These are phyloP conservation scores for Picea sitchensis DNA, from an alignment of 75 land plant species.

Conservation along the genomic window DNA sequence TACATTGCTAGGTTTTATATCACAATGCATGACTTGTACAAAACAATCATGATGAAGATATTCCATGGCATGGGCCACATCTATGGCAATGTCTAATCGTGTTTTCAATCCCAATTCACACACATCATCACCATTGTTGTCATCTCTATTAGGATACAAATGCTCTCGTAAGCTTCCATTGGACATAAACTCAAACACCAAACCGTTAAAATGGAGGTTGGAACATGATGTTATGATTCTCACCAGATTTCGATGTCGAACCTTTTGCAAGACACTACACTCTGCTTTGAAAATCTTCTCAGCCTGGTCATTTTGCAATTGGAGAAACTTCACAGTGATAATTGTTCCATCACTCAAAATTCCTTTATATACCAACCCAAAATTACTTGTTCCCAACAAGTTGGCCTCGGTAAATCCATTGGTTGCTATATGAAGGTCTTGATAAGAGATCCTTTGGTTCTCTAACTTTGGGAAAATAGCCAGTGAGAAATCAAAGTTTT, in stretches of 20 bases:
- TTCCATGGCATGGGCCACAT: slow-evolving; percentile 30
- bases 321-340: neutral
- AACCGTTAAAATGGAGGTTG: neutral
- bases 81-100: slow-evolving; percentile 29
- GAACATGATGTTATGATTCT: neutral
- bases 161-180: slow-evolving; percentile 2
- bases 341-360: neutral
- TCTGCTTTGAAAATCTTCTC: neutral
- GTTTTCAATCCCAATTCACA: neutral
- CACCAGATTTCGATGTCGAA: slow-evolving; percentile 7
- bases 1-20: slow-evolving; percentile 8
- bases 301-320: neutral
- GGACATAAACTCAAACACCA: neutral
- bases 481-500: neutral
- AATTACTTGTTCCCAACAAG: neutral
- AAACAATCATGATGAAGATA: slow-evolving; percentile 28
- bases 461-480: neutral
- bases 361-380: slow-evolving; percentile 3
- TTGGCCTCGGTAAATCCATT: neutral
- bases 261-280: neutral
- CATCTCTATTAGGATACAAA: neutral
- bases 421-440: slow-evolving; percentile 2
- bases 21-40: slow-evolving; percentile 3
- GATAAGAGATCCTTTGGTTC: neutral
- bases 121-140: neutral